These are phyloP conservation scores for Xylaria intraflava DNA, from an alignment of 495 filamentous ascomycete species.

Conservation along the genomic window DNA sequence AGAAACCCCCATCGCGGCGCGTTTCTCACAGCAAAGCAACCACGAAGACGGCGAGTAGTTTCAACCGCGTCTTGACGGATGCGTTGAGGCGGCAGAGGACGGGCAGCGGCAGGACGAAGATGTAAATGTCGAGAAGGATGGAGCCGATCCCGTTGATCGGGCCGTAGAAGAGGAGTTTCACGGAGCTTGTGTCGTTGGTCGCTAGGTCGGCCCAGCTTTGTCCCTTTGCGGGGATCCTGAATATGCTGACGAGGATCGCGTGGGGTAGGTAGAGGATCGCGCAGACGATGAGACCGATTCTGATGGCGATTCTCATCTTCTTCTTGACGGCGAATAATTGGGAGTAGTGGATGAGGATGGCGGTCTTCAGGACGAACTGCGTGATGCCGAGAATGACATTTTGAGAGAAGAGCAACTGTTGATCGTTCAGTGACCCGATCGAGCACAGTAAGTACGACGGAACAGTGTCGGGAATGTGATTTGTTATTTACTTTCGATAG, in stretches of 20 bases:
- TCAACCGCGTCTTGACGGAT: not conserved
- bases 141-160: not conserved
- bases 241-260: conserved; percentile 2
- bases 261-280: conserved; percentile 6
- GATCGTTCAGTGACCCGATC: no score
- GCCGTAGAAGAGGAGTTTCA: not conserved
- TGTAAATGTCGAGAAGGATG: not conserved
- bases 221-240: conserved; percentile 3
- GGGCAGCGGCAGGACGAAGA: not conserved
- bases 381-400: no score
- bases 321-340: conserved; percentile 8
- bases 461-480: no score
- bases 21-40: not conserved
- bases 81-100: not conserved
- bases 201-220: conserved; percentile 11
- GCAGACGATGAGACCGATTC: conserved; percentile 4
- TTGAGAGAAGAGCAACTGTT: no score
- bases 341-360: conserved; percentile 13
- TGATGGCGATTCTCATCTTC: conserved; percentile 1
- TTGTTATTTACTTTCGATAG: no score
- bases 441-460: no score
- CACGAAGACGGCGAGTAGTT: not conserved
- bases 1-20: not conserved
- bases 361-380: conserved; percentile 14
- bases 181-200: not conserved